A percentile compares a stretch with the other conserved stretches of the same genome.
phyloP scores from a whole-genome alignment of 495 filamentous ascomycete species.

The Penicillium coprophilum region DNA sequence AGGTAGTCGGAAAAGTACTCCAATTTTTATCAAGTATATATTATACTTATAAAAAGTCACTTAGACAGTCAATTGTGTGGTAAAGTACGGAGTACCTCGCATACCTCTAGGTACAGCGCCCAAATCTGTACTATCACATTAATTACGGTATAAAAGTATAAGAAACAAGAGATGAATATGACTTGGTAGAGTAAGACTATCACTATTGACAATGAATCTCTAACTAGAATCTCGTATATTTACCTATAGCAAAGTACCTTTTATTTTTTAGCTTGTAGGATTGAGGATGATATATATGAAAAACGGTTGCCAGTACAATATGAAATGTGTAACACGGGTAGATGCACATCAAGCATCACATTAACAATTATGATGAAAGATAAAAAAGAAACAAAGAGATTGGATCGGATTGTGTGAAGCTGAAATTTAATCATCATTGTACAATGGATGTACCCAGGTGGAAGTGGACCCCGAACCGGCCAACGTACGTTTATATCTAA shows the following conservation, averaged over 20 bases:
- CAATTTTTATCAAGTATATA: not conserved
- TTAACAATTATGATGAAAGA: not conserved
- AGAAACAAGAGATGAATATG: not conserved
- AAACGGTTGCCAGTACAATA: not conserved
- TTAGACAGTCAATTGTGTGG: not conserved
- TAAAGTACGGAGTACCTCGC: too few relatives aligned
- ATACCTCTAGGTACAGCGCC: too few relatives aligned
- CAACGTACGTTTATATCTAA: too few relatives aligned
- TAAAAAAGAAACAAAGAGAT: constrained; percentile 11
- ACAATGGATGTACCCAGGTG: not conserved
- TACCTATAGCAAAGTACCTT: not conserved
- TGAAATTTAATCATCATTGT: constrained; percentile 11
- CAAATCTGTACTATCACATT: not conserved
- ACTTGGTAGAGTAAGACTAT: not conserved
- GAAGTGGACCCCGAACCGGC: constrained; percentile 13
- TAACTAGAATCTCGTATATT: not conserved
- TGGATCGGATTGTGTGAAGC: constrained; percentile 18
- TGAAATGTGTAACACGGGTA: not conserved
- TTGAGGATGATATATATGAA: not conserved
- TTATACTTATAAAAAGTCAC: not conserved
- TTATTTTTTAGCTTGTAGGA: not conserved
- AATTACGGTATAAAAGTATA: not conserved
- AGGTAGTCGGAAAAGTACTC: not conserved
- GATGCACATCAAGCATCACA: not conserved
- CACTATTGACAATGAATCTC: not conserved